Conservation (phyloP, 1,284 basidiomycete genomes). For the Papiliotrema flavescens region DNA sequence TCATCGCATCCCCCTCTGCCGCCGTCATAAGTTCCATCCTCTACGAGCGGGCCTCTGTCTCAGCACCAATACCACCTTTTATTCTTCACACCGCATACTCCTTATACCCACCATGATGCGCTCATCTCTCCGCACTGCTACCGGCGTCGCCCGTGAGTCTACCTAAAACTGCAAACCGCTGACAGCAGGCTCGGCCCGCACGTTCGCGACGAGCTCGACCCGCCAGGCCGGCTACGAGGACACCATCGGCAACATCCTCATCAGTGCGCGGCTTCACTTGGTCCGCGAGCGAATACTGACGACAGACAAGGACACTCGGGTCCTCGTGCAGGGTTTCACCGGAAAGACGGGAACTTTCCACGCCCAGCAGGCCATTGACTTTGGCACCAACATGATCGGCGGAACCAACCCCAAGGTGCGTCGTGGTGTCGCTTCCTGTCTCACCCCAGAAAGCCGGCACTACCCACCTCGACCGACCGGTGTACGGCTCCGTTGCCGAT, state of each 20-base stretch:
- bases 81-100: not conserved
- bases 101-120: slow-evolving; percentile 12
- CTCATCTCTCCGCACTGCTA: slow-evolving; percentile 23
- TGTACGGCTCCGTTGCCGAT: slow-evolving; percentile 90
- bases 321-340: slow-evolving; percentile 89
- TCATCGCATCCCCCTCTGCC: too few species aligned
- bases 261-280: slow-evolving; percentile 51
- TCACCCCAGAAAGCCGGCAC: slow-evolving; percentile 77
- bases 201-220: slow-evolving; percentile 69
- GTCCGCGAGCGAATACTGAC: not conserved
- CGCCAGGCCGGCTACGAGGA: slow-evolving; percentile 74
- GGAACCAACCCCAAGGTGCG: slow-evolving; percentile 83
- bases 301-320: slow-evolving; percentile 82
- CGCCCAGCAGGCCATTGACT: slow-evolving; percentile 86
- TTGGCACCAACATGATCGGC: slow-evolving; percentile 90
- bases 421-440: not conserved
- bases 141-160: slow-evolving; percentile 19
- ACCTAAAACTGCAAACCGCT: not conserved
- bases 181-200: slow-evolving; percentile 21
- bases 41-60: too few species aligned
- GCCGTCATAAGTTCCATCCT: too few species aligned
- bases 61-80: too few species aligned
- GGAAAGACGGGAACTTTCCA: slow-evolving; percentile 99
- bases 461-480: slow-evolving; percentile 90
- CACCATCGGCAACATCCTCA: slow-evolving; percentile 85